phyloP scores from a whole-genome alignment of 2,329 filamentous ascomycete species.

The Rhytidhysteron rufulum region DNA sequence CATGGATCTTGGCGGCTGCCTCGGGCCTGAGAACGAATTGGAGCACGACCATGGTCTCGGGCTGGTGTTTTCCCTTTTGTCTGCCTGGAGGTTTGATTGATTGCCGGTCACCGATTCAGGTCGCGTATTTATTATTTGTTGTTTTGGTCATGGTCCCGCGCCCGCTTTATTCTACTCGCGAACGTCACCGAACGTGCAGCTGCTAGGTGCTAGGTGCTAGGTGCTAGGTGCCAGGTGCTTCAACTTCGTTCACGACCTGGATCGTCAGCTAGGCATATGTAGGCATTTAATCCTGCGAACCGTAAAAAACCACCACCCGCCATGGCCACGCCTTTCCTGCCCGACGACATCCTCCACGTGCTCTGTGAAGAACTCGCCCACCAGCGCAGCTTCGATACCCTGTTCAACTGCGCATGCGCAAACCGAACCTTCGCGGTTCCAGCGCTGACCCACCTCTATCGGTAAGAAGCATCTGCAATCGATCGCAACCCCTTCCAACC shows the following conservation, averaged over 20 bases:
- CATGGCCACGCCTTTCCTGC: slow-evolving; percentile 39
- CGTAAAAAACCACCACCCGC: background rate
- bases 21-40: slow-evolving; percentile 73
- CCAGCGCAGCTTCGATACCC: slow-evolving; percentile 55
- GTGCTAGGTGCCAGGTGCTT: background rate
- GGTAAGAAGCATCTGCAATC: too few species aligned
- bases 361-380: slow-evolving; percentile 57
- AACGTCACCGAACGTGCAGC: background rate
- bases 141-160: background rate
- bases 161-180: background rate
- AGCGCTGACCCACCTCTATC: slow-evolving; percentile 61
- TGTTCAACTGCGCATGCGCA: slow-evolving; percentile 57
- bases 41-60: slow-evolving; percentile 45
- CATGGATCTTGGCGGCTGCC: slow-evolving; percentile 66
- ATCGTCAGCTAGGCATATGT: too few species aligned
- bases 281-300: background rate
- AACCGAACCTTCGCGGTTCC: slow-evolving; percentile 55
- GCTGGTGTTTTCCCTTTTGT: too few species aligned
- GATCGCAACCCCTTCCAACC: slow-evolving; percentile 1
- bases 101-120: too few species aligned
- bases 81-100: too few species aligned
- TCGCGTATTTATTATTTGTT: too few species aligned
- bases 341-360: slow-evolving; percentile 58
- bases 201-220: too few species aligned
- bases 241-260: too few species aligned